phyloP scores from a whole-genome alignment of 108 stramenopile species.

The Skeletonema menzelii region DNA sequence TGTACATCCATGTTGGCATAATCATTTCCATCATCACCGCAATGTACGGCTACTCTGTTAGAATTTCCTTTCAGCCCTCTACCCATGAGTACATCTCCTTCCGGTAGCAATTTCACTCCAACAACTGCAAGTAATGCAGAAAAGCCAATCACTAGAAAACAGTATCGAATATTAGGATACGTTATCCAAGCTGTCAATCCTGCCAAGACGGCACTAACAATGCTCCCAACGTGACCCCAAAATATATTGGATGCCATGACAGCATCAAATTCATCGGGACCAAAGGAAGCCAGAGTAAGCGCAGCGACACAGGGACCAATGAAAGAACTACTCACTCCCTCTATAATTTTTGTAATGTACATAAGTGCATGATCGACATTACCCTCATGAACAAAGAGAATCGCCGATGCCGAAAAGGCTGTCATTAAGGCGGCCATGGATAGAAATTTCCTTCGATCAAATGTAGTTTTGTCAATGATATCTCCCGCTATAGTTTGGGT shows the following conservation, averaged over 20 bases:
- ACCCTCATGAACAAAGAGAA: constrained; percentile 76
- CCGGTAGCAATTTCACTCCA: constrained; percentile 68
- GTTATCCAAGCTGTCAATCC: constrained; percentile 63
- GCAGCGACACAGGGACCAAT: constrained; percentile 86
- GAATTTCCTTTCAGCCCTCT: constrained; percentile 61
- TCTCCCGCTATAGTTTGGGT: constrained; percentile 86
- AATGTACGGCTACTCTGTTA: not conserved
- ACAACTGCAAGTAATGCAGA: constrained; percentile 68
- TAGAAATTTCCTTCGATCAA: constrained; percentile 78
- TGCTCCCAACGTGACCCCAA: constrained; percentile 82
- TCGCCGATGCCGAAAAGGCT: constrained; percentile 78
- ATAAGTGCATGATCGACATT: constrained; percentile 77
- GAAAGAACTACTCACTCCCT: constrained; percentile 80
- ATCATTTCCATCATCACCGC: constrained; percentile 10
- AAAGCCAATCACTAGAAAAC: constrained; percentile 82
- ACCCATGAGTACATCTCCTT: constrained; percentile 78
- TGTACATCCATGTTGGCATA: constrained; percentile 40
- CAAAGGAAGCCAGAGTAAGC: constrained; percentile 74
- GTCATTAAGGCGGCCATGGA: constrained; percentile 62
- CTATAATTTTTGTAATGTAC: constrained; percentile 73
- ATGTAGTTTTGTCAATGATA: constrained; percentile 70
- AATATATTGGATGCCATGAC: constrained; percentile 83
- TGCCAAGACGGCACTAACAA: constrained; percentile 76
- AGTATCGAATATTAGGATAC: constrained; percentile 82
- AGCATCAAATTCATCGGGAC: constrained; percentile 80